These are phyloP conservation scores for Fusarium beomiforme DNA, from an alignment of 2,329 filamentous ascomycete genomes.

Conservation along the genomic window DNA sequence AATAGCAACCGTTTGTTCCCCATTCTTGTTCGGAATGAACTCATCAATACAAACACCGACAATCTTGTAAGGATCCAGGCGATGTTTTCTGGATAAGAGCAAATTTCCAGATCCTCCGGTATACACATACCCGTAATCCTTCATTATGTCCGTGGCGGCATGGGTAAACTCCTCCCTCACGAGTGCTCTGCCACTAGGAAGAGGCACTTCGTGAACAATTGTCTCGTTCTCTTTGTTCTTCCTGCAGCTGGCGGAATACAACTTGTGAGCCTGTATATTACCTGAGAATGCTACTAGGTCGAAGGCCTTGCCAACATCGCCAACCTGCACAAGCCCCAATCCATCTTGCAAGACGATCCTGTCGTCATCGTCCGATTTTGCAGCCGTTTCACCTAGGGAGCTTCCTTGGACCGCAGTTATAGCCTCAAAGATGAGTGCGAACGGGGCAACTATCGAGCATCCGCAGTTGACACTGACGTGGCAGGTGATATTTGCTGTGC, in stretches of 20 bases:
- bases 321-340: neutral
- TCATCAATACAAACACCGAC: neutral
- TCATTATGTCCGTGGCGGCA: neutral
- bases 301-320: neutral
- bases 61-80: neutral
- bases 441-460: neutral
- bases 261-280: neutral
- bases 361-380: neutral
- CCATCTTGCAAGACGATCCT: neutral
- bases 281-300: neutral
- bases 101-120: neutral
- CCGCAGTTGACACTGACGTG: neutral
- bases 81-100: neutral
- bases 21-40: neutral
- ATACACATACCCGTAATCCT: neutral
- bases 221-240: neutral
- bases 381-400: neutral
- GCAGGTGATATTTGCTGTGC: neutral
- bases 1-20: fast-evolving
- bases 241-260: neutral
- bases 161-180: neutral
- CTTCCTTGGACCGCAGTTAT: neutral
- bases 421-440: neutral
- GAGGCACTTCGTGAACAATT: neutral
- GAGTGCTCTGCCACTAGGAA: neutral